Evolutionary conservation across 2,329 filamentous ascomycete genomes (phyloP), one percentile per base, ranked within the genome.

Genomic region (Alternaria sp.): DNA sequence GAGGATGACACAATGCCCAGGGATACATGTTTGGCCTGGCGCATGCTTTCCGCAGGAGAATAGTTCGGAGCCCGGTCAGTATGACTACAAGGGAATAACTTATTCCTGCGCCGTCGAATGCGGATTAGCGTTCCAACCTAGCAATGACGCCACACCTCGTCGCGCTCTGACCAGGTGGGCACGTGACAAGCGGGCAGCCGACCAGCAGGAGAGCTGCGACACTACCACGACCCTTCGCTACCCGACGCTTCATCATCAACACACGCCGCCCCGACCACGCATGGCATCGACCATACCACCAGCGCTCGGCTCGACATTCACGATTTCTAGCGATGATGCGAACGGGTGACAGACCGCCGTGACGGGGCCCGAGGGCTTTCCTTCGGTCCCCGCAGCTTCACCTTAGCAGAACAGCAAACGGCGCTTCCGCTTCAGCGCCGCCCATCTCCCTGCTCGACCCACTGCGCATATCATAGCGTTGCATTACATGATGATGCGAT

Each of bases 81-180:
- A 68, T 69, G 64, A 67, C 67, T 67, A 55, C 63, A 59, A 45
- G 23, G 23, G 65, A 65, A 63, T 63, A 67, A 66, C 63, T 67
- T 73, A 52, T 28, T 60, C 51, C 44, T 57, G 19, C 40, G 63
- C 32, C 57, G 45, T 59, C 61, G 52, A 66, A 70, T 65, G 45
- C 46, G 57, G 57, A 51, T 56, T 68, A 69, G 68, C 57, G 62
- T 50, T 15, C 26, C 26, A 55, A 12, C 9, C 49, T 23, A 23
- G 49, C 19, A 2, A 67, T 67, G 62, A 69, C 66, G 56, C 55
- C 47, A 44, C 40, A 28, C 40, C 23, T 44, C 8, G 21, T 19
- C 40, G n/a, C 28, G 46, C 25, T 57, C 49, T 11, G 57, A 13
- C 59, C 25, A 40, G n/a, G 19, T 11, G 7, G 13, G 6, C 60